These are phyloP conservation scores for Wickerhamiella infanticola DNA, from an alignment of 1,139 yeast species.

Conservation along the genomic window DNA sequence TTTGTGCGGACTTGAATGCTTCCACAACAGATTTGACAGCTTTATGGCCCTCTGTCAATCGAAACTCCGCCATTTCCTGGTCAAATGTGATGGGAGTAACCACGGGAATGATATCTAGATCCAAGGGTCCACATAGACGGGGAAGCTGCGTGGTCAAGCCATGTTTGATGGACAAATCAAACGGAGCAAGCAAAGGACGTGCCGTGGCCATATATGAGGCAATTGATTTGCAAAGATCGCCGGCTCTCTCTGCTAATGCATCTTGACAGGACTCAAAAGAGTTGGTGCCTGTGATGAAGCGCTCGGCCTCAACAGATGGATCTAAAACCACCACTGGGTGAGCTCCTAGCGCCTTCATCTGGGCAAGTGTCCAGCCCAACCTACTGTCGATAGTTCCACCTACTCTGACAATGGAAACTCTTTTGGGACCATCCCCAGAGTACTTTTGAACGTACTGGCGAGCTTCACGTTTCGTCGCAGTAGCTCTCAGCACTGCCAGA, in stretches of 20 bases:
- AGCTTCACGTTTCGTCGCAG: slow-evolving; percentile 56
- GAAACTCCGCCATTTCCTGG: slow-evolving; percentile 16
- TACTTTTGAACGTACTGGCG: slow-evolving; percentile 40
- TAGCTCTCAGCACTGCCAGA: slow-evolving; percentile 44
- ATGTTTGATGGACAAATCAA: slow-evolving; percentile 9
- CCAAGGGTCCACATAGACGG: slow-evolving; percentile 22
- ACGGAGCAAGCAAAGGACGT: slow-evolving; percentile 10
- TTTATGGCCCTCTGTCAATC: slow-evolving; percentile 27
- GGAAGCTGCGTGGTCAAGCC: slow-evolving; percentile 9
- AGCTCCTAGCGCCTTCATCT: slow-evolving; percentile 36
- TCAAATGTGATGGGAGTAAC: slow-evolving; percentile 44
- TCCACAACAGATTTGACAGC: slow-evolving; percentile 24
- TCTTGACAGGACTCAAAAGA: slow-evolving; percentile 15
- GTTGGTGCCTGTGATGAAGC: slow-evolving; percentile 13
- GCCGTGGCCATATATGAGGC: slow-evolving; percentile 8
- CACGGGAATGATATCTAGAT: slow-evolving; percentile 38
- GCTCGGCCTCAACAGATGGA: slow-evolving; percentile 21
- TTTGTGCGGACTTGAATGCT: slow-evolving; percentile 16
- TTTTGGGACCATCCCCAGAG: slow-evolving; percentile 13
- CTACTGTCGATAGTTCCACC: slow-evolving; percentile 4
- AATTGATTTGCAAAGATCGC: slow-evolving; percentile 16
- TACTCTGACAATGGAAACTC: slow-evolving; percentile 11
- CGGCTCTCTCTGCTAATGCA: slow-evolving; percentile 16
- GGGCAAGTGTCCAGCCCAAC: slow-evolving; percentile 12
- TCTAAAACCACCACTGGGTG: slow-evolving; percentile 28